Evolutionary conservation across 768 basidiomycete genomes (phyloP).

Genomic region (Suillus subalutaceus): DNA sequence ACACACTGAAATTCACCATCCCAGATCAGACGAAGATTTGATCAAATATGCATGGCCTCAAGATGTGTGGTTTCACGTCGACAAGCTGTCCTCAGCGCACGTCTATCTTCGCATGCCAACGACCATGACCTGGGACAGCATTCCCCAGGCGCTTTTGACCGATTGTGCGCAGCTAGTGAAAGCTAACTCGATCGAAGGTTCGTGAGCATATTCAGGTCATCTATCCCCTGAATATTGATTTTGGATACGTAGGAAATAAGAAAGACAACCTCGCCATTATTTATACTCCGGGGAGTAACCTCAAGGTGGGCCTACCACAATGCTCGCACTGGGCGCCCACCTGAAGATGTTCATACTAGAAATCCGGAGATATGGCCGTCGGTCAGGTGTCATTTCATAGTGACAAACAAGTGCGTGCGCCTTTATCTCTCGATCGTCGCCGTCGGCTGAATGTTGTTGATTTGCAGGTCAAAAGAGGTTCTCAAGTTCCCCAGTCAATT

Average conservation of each 20-base stretch:
- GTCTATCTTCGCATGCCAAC: slow-evolving; percentile 92
- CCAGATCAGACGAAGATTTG: slow-evolving; percentile 83
- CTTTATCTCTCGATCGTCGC: neutral
- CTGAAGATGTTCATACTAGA: slow-evolving; percentile 50
- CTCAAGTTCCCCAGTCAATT: neutral
- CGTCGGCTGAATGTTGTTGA: neutral
- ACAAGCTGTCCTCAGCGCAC: slow-evolving; percentile 95
- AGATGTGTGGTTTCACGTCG: slow-evolving; percentile 96
- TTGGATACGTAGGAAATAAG: slow-evolving; percentile 75
- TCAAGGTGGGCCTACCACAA: slow-evolving; percentile 61
- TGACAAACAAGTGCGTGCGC: slow-evolving; percentile 70
- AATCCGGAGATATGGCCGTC: slow-evolving; percentile 97
- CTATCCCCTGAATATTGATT: neutral
- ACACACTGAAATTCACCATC: slow-evolving; percentile 21
- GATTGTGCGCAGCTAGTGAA: slow-evolving; percentile 97
- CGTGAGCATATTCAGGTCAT: slow-evolving; percentile 8
- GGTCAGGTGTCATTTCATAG: slow-evolving; percentile 95
- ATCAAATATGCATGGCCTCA: slow-evolving; percentile 91
- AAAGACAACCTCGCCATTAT: slow-evolving; percentile 93
- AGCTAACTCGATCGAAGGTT: slow-evolving; percentile 96
- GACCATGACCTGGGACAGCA: slow-evolving; percentile 84
- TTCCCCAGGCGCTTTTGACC: slow-evolving; percentile 73
- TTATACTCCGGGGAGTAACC: slow-evolving; percentile 89
- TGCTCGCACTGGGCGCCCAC: slow-evolving; percentile 2
- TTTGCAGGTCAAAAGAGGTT: slow-evolving; percentile 80